Conservation (phyloP, 1,139 yeast species). For the Suhomyces atakaporum region DNA sequence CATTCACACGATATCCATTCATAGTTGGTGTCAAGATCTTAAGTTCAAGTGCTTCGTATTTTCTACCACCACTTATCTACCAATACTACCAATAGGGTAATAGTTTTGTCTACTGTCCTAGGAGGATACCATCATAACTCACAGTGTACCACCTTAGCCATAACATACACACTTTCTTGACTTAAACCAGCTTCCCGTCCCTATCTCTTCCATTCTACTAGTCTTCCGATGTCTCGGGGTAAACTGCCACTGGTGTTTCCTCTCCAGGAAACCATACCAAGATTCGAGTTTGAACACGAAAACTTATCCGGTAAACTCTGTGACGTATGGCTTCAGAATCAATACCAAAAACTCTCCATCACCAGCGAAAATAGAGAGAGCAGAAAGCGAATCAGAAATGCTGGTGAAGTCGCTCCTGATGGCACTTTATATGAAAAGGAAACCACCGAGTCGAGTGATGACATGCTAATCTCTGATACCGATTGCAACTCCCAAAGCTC, state of each 20-base stretch:
- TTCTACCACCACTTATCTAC: too few relatives aligned
- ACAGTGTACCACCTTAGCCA: too few relatives aligned
- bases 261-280: slow-evolving; percentile 30
- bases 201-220: too few relatives aligned
- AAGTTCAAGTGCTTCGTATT: too few relatives aligned
- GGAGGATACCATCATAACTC: too few relatives aligned
- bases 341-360: slow-evolving; percentile 32
- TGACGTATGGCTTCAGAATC: slow-evolving; percentile 37
- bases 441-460: slow-evolving; percentile 36
- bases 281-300: slow-evolving; percentile 35
- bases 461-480: slow-evolving; percentile 39
- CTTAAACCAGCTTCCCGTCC: too few relatives aligned
- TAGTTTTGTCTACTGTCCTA: too few relatives aligned
- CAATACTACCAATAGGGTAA: too few relatives aligned
- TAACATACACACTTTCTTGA: too few relatives aligned
- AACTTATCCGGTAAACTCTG: slow-evolving; percentile 38
- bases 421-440: slow-evolving; percentile 13
- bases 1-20: too few relatives aligned
- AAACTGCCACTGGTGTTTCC: slow-evolving; percentile 39
- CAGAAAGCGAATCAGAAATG: slow-evolving; percentile 19
- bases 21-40: too few relatives aligned
- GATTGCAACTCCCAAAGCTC: slow-evolving; percentile 33
- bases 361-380: slow-evolving; percentile 14
- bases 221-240: slow-evolving; percentile 10
- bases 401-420: slow-evolving; percentile 14